phyloP scores from a whole-genome alignment of 192 early-diverging fungal species.

The Coemansia biformis region DNA sequence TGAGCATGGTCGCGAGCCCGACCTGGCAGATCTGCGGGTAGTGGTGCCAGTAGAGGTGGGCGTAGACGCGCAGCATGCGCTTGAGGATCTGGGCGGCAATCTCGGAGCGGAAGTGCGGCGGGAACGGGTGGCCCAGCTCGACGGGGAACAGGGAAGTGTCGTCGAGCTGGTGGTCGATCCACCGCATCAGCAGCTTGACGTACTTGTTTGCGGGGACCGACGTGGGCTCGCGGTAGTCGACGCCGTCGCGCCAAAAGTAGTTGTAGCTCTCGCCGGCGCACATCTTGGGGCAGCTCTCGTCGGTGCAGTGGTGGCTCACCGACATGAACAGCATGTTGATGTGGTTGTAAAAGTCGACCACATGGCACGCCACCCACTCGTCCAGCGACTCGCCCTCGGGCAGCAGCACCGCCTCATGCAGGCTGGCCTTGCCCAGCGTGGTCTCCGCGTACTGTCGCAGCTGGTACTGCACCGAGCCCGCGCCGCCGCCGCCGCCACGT shows the following conservation, averaged over 20 bases:
- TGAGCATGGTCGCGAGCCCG: constrained; percentile 82
- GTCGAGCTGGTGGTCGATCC: constrained; percentile 78
- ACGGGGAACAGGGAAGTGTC: constrained; percentile 85
- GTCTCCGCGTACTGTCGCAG: constrained; percentile 58
- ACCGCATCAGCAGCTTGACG: constrained; percentile 78
- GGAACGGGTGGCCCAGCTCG: constrained; percentile 70
- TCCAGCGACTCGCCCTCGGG: constrained; percentile 85
- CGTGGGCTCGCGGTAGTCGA: constrained; percentile 78
- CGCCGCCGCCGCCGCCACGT: constrained; percentile 11
- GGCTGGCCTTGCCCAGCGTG: constrained; percentile 74
- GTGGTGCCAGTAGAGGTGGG: constrained; percentile 88
- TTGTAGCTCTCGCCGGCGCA: constrained; percentile 79
- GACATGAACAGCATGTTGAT: constrained; percentile 90
- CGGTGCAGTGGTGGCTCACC: constrained; percentile 82
- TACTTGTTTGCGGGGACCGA: constrained; percentile 86
- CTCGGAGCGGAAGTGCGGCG: constrained; percentile 58
- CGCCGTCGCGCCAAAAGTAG: constrained; percentile 85
- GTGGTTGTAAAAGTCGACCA: constrained; percentile 95
- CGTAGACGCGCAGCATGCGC: constrained; percentile 87
- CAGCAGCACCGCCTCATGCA: constrained; percentile 69
- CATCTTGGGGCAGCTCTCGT: constrained; percentile 84
- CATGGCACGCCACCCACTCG: constrained; percentile 93
- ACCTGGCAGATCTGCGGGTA: constrained; percentile 67
- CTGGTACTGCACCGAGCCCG: constrained; percentile 49
- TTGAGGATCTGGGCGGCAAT: constrained; percentile 74